Evolutionary conservation across 2,329 filamentous ascomycete genomes (phyloP), one percentile per base, ranked within the genome.

Genomic region (Aspergillus eucalypticola): DNA sequence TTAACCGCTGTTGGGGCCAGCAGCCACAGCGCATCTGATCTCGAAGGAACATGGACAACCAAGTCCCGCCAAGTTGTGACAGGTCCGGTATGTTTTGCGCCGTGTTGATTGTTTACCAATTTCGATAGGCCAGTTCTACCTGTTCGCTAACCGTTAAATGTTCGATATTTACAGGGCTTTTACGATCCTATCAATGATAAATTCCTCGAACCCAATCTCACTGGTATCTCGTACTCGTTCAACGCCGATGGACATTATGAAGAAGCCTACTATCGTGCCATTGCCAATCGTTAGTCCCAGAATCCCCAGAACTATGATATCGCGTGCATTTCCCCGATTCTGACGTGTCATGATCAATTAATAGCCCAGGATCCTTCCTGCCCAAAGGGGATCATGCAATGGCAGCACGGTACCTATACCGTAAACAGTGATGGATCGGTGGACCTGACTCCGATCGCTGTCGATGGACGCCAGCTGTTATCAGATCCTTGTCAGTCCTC

Each of bases 171-270:
- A 5, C 15, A 90, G 88, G 84, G 81, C 67, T 90, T 91, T 75
- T 91, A 90, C 69, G 84, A 91, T 74, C 86, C 87, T 3, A 77
- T 86, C 54, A 82, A 85, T 58, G 89, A 91, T 67, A 79, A 79
- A 63, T 81, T 91, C 62, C 84, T 85, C 65, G 89, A 91, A 74
- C 89, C 89, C 15, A 78, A 76, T 7, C 80, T 86, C 63, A 85
- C 88, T 0, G 89, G 89, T 23, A 89, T 90, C 64, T 90, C 88
- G 15, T 91, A 90, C 77, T 91, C 89, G 10, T 91, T 91, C 75
- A 88, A 86, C 3, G 79, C 76, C 42, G 85, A 90, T 71, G 88
- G 88, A 21, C 81, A 82, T 73, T 91, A 83, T 70, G 89, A 91
- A 75, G 83, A 86, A 68, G 87, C 89, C 13, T 86, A 88, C 73